Percentiles rank a stretch among this genome's conserved stretches.
Evolutionary conservation across 495 filamentous ascomycete genomes (phyloP).

Genomic region (Mycothermus thermophilus): DNA sequence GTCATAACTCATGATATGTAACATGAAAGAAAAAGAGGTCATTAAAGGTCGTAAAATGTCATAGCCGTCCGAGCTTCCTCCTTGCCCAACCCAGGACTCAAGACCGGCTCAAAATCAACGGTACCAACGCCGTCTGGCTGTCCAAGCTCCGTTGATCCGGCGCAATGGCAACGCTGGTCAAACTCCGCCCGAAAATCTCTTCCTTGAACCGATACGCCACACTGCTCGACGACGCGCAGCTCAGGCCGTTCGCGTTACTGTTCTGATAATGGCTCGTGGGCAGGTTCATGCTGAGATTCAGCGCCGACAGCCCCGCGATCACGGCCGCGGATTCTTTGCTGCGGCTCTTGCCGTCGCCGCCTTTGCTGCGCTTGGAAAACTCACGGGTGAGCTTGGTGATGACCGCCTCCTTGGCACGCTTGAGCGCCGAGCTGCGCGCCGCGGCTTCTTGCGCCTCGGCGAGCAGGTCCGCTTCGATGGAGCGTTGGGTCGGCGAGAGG

Average conservation of each 20-base stretch:
- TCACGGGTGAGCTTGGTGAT: conserved; percentile 32
- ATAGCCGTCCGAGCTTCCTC: background rate
- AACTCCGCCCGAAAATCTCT: conserved; percentile 28
- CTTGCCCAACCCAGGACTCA: too few relatives aligned
- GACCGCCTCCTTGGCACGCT: conserved; percentile 32
- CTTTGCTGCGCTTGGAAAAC: conserved; percentile 16
- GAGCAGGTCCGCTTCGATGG: conserved; percentile 26
- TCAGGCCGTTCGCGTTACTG: background rate
- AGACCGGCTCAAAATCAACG: conserved; percentile 37
- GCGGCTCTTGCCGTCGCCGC: background rate
- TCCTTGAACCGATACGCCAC: conserved; percentile 24
- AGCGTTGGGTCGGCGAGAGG: conserved; percentile 29
- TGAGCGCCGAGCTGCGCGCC: conserved; percentile 27
- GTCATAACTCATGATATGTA: background rate
- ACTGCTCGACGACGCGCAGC: conserved; percentile 6
- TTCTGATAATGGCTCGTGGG: background rate
- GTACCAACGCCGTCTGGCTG: conserved; percentile 28
- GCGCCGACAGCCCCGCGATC: conserved; percentile 9
- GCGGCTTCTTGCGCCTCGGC: conserved; percentile 29
- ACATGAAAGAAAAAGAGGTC: background rate
- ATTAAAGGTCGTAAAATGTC: background rate
- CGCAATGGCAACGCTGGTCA: conserved; percentile 11
- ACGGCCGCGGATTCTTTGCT: conserved; percentile 17
- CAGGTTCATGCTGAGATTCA: conserved; percentile 9
- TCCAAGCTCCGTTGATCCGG: conserved; percentile 27